Evolutionary conservation across 805 yeast genomes (phyloP), one percentile per base, ranked within the genome.

Genomic region (Metschnikowia noctiluminum): DNA sequence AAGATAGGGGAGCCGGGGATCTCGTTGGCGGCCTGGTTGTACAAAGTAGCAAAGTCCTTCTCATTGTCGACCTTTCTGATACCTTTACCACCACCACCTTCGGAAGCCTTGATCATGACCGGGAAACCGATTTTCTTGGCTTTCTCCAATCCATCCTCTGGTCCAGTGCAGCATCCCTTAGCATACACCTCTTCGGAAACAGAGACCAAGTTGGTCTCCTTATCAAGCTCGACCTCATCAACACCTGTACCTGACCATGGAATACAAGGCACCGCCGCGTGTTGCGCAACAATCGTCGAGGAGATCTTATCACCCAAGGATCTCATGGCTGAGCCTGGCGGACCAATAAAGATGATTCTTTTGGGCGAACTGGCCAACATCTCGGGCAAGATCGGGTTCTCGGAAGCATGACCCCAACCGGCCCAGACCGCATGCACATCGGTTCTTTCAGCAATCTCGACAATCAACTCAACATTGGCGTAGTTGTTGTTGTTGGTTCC

Each of bases 61-160:
- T 87, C 96, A 54, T 77, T 66, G 49, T 88, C 96, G 56, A 90
- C 98, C 72, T 90, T 90, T 77, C 99, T 86, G 69, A 94, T 94
- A 81, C 99, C 99, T 74, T 94, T 94, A 78, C 99, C 99, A 75
- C 99, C 99, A 72, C 99, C 99, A 78, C 99, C 99, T 82, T 94
- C 99, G 50, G 97, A 90, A 43, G 99, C 99, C 72, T 94, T 94
- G 65, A 94, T 84, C 99, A 94, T 94, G 46, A 94, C 96, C 31
- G 99, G 99, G 76, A 94, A 90, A 1, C 99, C 99, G 62, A 94
- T 91, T 62, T 79, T 68, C 60, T 77, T 81, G 51, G 99, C 99
- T 66, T 87, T 88, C 39, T 58, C 78, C 48, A 94, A 77, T 55
- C 98, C 99, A 62, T 92, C 96, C 62, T 85, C 94, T 42, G 98